phyloP scores from a whole-genome alignment of 1,284 basidiomycete genomes.

The Pholiota adiposa region DNA sequence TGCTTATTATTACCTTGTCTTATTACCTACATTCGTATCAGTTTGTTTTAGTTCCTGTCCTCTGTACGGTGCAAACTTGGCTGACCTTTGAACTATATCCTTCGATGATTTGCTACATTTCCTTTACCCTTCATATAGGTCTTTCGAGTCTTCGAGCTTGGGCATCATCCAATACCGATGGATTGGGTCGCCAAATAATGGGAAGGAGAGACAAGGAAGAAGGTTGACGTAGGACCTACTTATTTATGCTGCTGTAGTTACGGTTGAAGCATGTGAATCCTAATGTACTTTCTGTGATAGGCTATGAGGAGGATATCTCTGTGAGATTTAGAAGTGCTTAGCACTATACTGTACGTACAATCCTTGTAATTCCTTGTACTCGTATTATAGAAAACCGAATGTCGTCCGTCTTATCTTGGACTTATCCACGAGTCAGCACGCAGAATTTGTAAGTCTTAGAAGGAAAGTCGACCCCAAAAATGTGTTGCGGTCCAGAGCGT shows the following conservation, averaged over 20 bases:
- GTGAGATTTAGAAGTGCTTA: no score
- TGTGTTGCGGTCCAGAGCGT: no score
- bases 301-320: neutral
- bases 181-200: no score
- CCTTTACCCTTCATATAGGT: neutral
- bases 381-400: no score
- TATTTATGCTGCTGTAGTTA: neutral
- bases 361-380: no score
- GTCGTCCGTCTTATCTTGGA: no score
- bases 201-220: neutral
- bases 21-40: neutral
- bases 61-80: neutral
- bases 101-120: neutral
- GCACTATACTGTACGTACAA: no score
- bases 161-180: neutral
- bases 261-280: neutral
- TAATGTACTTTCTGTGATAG: neutral
- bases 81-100: neutral
- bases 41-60: neutral
- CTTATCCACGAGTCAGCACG: no score
- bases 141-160: neutral
- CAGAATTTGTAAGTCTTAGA: no score
- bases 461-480: no score
- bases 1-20: slow-evolving; percentile 2
- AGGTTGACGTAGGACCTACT: neutral